Percentiles rank a stretch among this genome's conserved stretches.
Evolutionary conservation across 2,329 filamentous ascomycete genomes (phyloP).

Genomic region (Magnaporthales sp.): DNA sequence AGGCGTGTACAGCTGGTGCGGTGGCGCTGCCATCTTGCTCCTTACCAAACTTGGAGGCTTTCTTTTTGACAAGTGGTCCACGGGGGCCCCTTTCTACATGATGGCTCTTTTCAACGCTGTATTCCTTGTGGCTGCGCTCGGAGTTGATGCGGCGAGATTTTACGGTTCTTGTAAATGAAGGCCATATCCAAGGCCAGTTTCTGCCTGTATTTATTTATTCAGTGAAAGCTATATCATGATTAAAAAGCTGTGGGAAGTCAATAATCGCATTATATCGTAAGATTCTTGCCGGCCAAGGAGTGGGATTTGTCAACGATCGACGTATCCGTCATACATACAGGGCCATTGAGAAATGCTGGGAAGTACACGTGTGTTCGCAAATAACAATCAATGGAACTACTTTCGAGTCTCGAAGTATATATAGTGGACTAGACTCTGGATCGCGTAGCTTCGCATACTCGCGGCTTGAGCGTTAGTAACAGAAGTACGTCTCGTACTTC

Average conservation of each 20-base stretch:
- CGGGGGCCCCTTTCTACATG: slow-evolving; percentile 83
- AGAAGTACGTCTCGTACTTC: neutral
- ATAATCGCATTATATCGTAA: neutral
- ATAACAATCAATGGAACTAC: neutral
- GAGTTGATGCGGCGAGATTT: slow-evolving; percentile 33
- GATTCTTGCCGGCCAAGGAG: neutral
- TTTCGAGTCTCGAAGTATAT: neutral
- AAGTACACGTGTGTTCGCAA: neutral
- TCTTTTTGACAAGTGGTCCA: slow-evolving; percentile 68
- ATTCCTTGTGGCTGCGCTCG: slow-evolving; percentile 49
- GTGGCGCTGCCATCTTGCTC: slow-evolving; percentile 80
- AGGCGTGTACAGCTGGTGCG: slow-evolving; percentile 85
- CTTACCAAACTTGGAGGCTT: slow-evolving; percentile 86
- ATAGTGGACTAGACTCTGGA: too few relatives aligned
- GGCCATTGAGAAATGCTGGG: neutral
- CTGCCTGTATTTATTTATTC: neutral
- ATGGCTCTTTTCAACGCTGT: slow-evolving; percentile 82
- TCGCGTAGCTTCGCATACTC: neutral
- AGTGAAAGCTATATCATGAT: neutral
- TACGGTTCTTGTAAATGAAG: neutral
- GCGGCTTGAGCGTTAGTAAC: neutral
- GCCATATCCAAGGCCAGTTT: neutral
- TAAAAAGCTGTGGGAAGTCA: neutral
- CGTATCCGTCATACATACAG: neutral
- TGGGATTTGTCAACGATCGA: neutral